phyloP scores from a whole-genome alignment of 148 eudicot genomes.

The Nyssa sinensis region DNA sequence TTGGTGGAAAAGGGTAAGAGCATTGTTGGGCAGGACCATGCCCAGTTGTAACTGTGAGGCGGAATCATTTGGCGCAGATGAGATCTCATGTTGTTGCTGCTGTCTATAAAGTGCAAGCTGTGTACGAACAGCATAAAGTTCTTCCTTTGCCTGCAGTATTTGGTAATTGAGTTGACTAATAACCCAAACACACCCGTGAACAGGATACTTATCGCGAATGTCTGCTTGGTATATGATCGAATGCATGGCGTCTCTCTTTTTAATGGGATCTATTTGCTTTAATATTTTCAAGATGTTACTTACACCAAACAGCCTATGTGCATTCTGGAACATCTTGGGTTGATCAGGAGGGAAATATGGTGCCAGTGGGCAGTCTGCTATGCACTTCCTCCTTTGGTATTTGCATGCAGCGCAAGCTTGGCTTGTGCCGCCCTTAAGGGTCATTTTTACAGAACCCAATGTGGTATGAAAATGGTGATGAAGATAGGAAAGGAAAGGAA shows the following conservation, averaged over 20 bases:
- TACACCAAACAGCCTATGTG: conserved; percentile 79
- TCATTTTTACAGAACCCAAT: conserved; percentile 41
- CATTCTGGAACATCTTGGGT: conserved; percentile 62
- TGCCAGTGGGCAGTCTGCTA: conserved; percentile 64
- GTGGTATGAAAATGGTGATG: background rate
- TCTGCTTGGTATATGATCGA: conserved; percentile 69
- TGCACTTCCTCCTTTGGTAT: conserved; percentile 73
- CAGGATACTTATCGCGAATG: conserved; percentile 58
- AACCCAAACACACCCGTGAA: conserved; percentile 50
- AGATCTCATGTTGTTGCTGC: conserved; percentile 36
- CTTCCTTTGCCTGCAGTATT: conserved; percentile 40
- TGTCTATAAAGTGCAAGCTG: conserved; percentile 45
- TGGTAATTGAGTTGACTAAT: conserved; percentile 32
- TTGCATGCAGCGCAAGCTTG: conserved; percentile 97
- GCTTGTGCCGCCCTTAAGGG: conserved; percentile 81
- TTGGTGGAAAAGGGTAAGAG: conserved; percentile 16
- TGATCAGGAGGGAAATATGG: conserved; percentile 86
- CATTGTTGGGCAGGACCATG: conserved; percentile 31
- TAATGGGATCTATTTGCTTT: conserved; percentile 32
- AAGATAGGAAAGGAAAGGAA: background rate
- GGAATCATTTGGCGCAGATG: conserved; percentile 23
- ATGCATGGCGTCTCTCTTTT: conserved; percentile 59
- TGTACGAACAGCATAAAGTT: conserved; percentile 41
- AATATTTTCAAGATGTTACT: conserved; percentile 65
- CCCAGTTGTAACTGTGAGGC: conserved; percentile 54